A percentile compares a stretch with the other conserved stretches of the same genome.
Conservation (phyloP, 345 rosid species). For the Sisymbrium altissimum region DNA sequence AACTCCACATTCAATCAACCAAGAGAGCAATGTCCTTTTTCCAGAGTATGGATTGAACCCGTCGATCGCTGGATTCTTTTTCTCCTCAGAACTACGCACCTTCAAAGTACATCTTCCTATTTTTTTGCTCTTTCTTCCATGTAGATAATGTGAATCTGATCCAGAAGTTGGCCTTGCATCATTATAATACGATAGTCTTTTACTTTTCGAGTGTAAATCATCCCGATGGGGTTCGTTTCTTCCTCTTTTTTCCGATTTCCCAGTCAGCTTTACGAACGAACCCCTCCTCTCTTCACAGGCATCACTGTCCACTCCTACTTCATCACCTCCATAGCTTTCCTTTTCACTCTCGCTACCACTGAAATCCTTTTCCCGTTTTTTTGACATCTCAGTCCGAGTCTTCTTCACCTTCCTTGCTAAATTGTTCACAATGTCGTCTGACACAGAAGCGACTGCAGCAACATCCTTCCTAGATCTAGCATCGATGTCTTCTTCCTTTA, state of each 20-base stretch:
- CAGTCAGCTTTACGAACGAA: conserved; percentile 58
- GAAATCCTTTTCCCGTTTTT: conserved; percentile 45
- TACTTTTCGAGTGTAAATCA: conserved; percentile 38
- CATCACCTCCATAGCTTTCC: conserved; percentile 42
- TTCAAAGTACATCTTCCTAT: conserved; percentile 75
- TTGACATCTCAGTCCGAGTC: conserved; percentile 51
- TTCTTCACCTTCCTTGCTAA: conserved; percentile 67
- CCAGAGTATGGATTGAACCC: conserved; percentile 79
- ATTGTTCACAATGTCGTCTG: conserved; percentile 73
- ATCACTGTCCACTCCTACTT: conserved; percentile 48
- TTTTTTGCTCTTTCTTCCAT: conserved; percentile 72
- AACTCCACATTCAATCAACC: conserved; percentile 83
- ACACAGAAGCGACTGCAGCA: conserved; percentile 59
- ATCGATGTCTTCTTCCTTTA: conserved; percentile 50
- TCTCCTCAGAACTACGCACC: conserved; percentile 69
- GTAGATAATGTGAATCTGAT: conserved; percentile 43
- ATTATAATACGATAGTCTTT: conserved; percentile 41
- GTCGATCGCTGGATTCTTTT: conserved; percentile 49
- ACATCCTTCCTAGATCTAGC: conserved; percentile 38
- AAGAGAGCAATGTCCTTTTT: conserved; percentile 72
- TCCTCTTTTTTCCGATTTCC: conserved; percentile 47
- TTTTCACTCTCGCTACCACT: conserved; percentile 39
- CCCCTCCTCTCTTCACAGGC: conserved; percentile 68
- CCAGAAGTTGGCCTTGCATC: conserved; percentile 41
- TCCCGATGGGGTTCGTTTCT: conserved; percentile 36